Evolutionary conservation across 1,284 basidiomycete genomes (phyloP), one percentile per base, ranked within the genome.

Genomic region (Laetiporus sulphureus): DNA sequence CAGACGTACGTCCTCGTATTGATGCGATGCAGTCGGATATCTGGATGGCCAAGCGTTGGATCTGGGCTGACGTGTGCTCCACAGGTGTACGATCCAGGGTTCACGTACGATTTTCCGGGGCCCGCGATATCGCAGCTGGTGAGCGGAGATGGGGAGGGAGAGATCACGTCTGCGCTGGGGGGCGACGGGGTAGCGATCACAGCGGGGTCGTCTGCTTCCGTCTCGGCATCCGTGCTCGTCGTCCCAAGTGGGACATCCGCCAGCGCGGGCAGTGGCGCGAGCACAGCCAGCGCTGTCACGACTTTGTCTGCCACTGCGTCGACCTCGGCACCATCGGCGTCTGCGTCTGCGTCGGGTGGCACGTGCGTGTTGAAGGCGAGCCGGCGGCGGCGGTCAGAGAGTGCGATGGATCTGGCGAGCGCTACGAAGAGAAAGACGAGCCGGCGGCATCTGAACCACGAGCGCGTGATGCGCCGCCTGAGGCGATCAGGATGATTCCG

Each of bases 51-150:
- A n/a, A n/a, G n/a, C n/a, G n/a, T n/a, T n/a, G n/a, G n/a, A n/a
- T n/a, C n/a, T n/a, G n/a, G n/a, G n/a, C n/a, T n/a, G n/a, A n/a
- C n/a, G 22, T 25, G 11, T 15, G 44, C 47, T 7, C n/a, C 16
- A n/a, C 38, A 69, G 64, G 47, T 73, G 16, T 71, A 63, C 45
- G 46, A 67, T 46, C 39, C 57, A 3, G 44, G 42, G 18, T 51
- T 42, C 31, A 45, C 42, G 3, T 71, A 73, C 41, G 43, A 27
- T 4, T 72, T 70, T 57, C 69, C 69, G 15, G 69, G 69, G 2
- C 66, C 61, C 4, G 20, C 56, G 18, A 50, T 71, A 15, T 54
- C 59, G 16, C 59, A 59, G 44, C 54, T 61, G 24, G 58, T 55
- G 6, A 41, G 56, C 53, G 37, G 54, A 56, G n/a, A n/a, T n/a